A percentile compares a stretch with the other conserved stretches of the same genome.
These are phyloP conservation scores for Auxenochlorella protothecoides DNA, from an alignment of 139 green algal genomes.

Conservation along the genomic window DNA sequence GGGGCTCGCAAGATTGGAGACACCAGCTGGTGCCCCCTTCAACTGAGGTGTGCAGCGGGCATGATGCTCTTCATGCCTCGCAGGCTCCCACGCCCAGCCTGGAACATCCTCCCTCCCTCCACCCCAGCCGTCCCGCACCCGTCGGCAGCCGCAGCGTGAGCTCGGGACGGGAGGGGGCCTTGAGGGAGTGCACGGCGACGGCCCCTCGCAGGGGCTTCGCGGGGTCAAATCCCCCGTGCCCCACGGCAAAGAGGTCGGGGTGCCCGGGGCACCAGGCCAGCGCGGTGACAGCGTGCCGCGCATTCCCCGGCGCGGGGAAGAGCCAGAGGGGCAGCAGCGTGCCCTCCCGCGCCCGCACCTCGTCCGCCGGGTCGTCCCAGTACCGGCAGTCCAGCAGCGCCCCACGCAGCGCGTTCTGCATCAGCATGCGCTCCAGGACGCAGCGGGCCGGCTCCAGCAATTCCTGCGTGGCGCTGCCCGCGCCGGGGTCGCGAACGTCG, in stretches of 20 bases:
- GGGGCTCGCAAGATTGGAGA: too few species aligned
- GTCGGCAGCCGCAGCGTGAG: slow-evolving; percentile 18
- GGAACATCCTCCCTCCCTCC: too few species aligned
- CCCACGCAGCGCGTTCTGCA: slow-evolving; percentile 80
- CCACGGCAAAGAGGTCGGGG: slow-evolving; percentile 74
- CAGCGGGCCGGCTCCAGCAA: not conserved
- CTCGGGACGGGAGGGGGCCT: slow-evolving; percentile 78
- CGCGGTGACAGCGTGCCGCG: slow-evolving; percentile 53
- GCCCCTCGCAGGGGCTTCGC: slow-evolving; percentile 40
- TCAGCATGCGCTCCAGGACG: slow-evolving; percentile 82
- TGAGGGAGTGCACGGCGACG: slow-evolving; percentile 74
- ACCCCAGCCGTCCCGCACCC: too few species aligned
- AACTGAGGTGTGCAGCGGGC: too few species aligned
- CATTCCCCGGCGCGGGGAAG: slow-evolving; percentile 45
- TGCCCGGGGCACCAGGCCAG: slow-evolving; percentile 72
- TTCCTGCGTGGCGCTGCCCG: not conserved
- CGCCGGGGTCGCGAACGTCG: not conserved
- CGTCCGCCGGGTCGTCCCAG: slow-evolving; percentile 83
- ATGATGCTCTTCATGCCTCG: too few species aligned
- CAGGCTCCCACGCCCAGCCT: too few species aligned
- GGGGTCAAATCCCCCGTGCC: slow-evolving; percentile 82
- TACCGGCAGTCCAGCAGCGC: slow-evolving; percentile 86
- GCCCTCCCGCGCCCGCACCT: slow-evolving; percentile 49
- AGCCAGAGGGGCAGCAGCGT: slow-evolving; percentile 88
- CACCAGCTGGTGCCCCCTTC: too few species aligned